Evolutionary conservation across 257 asterid species (phyloP), one percentile per base, ranked within the genome.

Genomic region (Cynanchum wilfordii): DNA sequence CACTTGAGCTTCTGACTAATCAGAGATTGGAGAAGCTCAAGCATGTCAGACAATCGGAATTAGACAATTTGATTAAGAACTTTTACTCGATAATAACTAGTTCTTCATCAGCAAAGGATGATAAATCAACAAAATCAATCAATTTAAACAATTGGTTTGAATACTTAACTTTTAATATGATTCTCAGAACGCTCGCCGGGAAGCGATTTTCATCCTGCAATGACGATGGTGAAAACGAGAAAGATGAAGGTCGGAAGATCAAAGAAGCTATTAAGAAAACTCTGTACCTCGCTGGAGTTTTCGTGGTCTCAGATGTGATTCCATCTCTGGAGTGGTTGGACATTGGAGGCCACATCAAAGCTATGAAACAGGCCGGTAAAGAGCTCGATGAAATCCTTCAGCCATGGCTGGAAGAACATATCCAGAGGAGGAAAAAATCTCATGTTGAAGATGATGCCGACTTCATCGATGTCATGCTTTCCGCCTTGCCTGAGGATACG

Each of bases 291-390:
- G 64, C 86, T 38, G 96, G 96, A 3, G 42, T 83, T 42, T 84
- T 89, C 42, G 88, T 86, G 52, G 71, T 56, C 29, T 89, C 96
- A 0, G 96, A 89, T 69, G 83, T 73, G 7, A 80, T 89, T 76
- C 90, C 93, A 20, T 76, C 60, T 5, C 70, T 86, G 17, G 88
- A 83, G 66, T 89, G 93, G 89, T 42, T 89, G 78, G 96, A 89
- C 50, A 76, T 87, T 33, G 89, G 88, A 44, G 91, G 96, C 0
- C 76, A 84, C 19, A 62, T 86, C 67, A 87, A 77, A 65, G 71
- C 59, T 15, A 84, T 87, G 89, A 89, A 87, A 70, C 50, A 74
- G 40, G 71, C 79, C 20, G 74, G 65, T 8, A 75, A 80, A 33
- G 78, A 77, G 49, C 73, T 87, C 15, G 88, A 89, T 71, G 55